Evolutionary conservation across 257 asterid genomes (phyloP), one percentile per base, ranked within the genome.

Genomic region (Verbascum thapsus): DNA sequence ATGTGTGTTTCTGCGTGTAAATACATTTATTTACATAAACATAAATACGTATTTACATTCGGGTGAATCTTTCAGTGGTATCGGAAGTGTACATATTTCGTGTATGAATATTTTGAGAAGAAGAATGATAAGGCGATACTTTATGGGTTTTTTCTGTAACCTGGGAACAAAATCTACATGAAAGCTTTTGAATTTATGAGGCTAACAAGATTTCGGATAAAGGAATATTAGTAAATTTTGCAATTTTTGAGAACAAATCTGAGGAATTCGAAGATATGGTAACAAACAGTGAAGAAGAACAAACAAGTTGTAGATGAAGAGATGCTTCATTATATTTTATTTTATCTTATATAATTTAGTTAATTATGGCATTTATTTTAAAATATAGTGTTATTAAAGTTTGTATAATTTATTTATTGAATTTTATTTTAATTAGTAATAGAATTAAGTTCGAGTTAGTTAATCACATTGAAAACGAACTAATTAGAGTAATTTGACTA

Each of bases 181-280:
- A 10, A 26, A 16, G 53, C 8, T 47, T 4, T 47, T 1, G 1
- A 17, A 63, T 35, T 49, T 35, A 5, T 35, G 57, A 63, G 50
- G 52, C 60, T 38, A 50, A 18, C 10, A 19, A 35, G 19, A 63
- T 37, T 48, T 15, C 18, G 51, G 68, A 63, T 63, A 50, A 50
- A 12, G 39, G 19, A 7, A 1, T 5, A 10, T 20, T 26, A 26
- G 55, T 43, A 41, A 26, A 58, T 17, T 5, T 5, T 47, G 22
- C 48, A 39, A 19, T 50, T 63, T 12, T n/a, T 32, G 11, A 63
- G 39, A 18, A 2, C 17, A 19, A 35, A 49, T 63, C 38, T 63
- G 11, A 62, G 38, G 51, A 20, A 58, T 41, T 19, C 16, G 35
- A 22, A 20, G 23, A 47, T 13, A 8, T 42, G 48, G 48, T 13